Evolutionary conservation across 805 yeast genomes (phyloP), one percentile per base, ranked within the genome.

Genomic region (Wickerhamomyces silvicola): DNA sequence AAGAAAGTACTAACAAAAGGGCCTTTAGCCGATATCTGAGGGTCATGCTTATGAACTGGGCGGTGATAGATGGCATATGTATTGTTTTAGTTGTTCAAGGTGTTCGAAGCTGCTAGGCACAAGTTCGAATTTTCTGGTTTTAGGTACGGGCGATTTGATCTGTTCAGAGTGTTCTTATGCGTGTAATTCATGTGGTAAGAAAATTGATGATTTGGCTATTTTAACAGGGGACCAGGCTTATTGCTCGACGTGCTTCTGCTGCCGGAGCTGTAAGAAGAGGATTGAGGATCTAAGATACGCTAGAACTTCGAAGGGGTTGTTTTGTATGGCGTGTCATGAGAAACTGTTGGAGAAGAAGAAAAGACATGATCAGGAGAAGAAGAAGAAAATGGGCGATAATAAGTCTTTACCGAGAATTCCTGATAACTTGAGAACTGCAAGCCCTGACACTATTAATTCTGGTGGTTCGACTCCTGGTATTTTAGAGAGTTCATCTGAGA

Each of bases 21-120:
- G n/a, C n/a, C n/a, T n/a, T n/a, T n/a, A n/a, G 37, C 62, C 80
- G 18, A 83, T 90, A 30, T 72, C 72, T 13, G 94, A 85, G 48
- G 96, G 96, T 20, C 94, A 88, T 43, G 97, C 97, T 3, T 92
- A 86, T 54, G 97, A 90, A 54, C 65, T 90, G 30, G 95, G 95
- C 16, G 94, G 82, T 18, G 90, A 86, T 52, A 75, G 95, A 42
- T 92, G 98, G 98, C 98, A 92, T 56, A 81, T 86, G 35, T 72
- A 81, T 41, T 92, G 98, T 59, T 92, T 92, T 60, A 70, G 77
- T 28, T 92, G 98, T 59, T 81, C 94, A 33, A 81, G 81, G 45
- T 92, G 98, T 57, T 66, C 72, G 22, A 70, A 75, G 45, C 71
- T 78, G 22, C 62, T 92, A 34, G 95, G 94, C 17, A 83, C 94